Conservation (phyloP, 306 rosid species). For the Quillaja saponaria region DNA sequence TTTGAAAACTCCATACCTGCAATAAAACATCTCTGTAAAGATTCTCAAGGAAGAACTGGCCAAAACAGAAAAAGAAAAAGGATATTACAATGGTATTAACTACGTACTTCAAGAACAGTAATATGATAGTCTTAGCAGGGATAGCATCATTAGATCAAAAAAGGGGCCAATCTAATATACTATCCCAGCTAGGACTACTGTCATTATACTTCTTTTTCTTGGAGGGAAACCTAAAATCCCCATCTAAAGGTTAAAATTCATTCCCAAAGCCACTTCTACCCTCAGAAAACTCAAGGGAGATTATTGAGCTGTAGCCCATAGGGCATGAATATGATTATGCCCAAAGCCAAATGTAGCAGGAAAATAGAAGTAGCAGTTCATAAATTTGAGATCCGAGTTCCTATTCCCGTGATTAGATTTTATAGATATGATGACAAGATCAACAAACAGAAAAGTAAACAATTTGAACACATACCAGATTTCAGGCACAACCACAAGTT, state of each 20-base stretch:
- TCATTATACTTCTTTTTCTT: too few species aligned
- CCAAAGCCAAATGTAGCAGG: neutral
- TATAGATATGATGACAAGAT: conserved; percentile 2
- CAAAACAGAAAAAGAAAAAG: neutral
- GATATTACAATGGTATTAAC: too few species aligned
- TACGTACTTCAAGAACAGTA: conserved; percentile 1
- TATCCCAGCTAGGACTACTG: too few species aligned
- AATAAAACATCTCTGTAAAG: conserved; percentile 28
- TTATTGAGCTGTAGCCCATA: neutral
- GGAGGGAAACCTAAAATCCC: too few species aligned
- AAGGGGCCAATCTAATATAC: neutral
- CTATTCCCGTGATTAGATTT: conserved; percentile 2
- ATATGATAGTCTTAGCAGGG: neutral
- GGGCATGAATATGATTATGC: neutral
- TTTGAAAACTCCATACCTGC: conserved; percentile 36
- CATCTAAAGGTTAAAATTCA: neutral
- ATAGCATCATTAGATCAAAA: conserved; percentile 4
- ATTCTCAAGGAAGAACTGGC: neutral
- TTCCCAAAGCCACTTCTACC: neutral
- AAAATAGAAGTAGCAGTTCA: neutral
- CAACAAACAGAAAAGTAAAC: neutral
- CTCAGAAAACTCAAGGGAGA: neutral
- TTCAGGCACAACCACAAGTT: conserved; percentile 39
- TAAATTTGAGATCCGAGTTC: neutral
- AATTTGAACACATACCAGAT: neutral